A percentile compares a stretch with the other conserved stretches of the same genome.
These are phyloP conservation scores for Symbiodinium natans DNA, from an alignment of 73 alveolate species.

Conservation along the genomic window DNA sequence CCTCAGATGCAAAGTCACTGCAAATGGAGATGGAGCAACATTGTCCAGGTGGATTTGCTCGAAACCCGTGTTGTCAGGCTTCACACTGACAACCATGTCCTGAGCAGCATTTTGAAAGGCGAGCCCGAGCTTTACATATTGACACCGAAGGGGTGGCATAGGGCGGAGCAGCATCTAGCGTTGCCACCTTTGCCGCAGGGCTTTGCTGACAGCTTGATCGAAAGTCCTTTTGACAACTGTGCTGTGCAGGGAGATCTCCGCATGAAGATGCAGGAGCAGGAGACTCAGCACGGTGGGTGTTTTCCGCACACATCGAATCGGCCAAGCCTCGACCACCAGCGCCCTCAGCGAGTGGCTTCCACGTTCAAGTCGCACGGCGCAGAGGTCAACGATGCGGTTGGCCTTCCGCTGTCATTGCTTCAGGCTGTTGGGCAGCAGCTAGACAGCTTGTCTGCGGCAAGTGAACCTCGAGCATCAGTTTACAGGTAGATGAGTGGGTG, in stretches of 20 bases:
- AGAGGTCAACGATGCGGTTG: not conserved
- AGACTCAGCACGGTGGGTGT: not conserved
- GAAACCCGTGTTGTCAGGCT: not conserved
- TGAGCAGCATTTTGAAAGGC: not conserved
- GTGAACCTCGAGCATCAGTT: no score
- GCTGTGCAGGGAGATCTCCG: not conserved
- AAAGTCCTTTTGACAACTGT: not conserved
- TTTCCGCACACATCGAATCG: no score
- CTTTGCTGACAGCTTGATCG: no score
- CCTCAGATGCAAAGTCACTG: not conserved
- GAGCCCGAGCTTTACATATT: no score
- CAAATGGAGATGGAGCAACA: no score
- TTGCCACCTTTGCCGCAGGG: no score
- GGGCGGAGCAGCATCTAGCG: no score
- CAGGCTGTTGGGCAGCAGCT: not conserved
- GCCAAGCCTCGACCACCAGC: no score
- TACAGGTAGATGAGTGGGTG: not conserved
- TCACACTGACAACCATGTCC: not conserved
- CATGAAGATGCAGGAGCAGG: not conserved
- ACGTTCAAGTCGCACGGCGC: no score
- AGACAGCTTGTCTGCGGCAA: not conserved
- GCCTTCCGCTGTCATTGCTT: not conserved
- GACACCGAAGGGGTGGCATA: no score
- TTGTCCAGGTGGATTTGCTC: no score
- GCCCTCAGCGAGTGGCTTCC: not conserved